These are phyloP conservation scores for Wickerhamia fluorescens DNA, from an alignment of 805 yeast species.

Conservation along the genomic window DNA sequence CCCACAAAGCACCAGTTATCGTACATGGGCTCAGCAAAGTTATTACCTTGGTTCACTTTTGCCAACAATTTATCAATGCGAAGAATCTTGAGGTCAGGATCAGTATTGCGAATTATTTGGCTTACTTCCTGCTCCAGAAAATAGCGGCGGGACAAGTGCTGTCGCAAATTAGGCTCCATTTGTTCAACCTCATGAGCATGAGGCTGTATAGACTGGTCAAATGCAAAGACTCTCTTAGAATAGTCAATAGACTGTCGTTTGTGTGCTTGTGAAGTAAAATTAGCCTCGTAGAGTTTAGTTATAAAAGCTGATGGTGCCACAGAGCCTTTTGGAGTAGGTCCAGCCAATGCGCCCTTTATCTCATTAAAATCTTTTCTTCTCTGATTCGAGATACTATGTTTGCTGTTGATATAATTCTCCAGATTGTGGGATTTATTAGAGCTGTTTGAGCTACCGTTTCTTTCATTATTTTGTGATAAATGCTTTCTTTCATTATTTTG, in stretches of 20 bases:
- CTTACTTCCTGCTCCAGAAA: slow-evolving; percentile 30
- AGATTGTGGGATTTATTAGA: too few species aligned
- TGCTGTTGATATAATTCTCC: too few species aligned
- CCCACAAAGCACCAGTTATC: slow-evolving; percentile 82
- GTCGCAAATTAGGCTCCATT: slow-evolving; percentile 13
- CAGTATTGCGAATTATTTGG: slow-evolving; percentile 32
- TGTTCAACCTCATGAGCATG: slow-evolving; percentile 11
- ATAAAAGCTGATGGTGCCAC: slow-evolving; percentile 14
- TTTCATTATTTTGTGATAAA: too few species aligned
- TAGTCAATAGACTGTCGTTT: slow-evolving; percentile 13
- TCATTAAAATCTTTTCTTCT: too few species aligned
- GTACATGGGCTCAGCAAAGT: slow-evolving; percentile 57
- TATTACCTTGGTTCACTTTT: slow-evolving; percentile 58
- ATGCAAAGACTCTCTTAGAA: slow-evolving; percentile 18
- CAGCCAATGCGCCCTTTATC: too few species aligned
- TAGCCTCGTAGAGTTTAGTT: slow-evolving; percentile 12
- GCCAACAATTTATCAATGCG: slow-evolving; percentile 55
- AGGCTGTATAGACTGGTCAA: slow-evolving; percentile 10
- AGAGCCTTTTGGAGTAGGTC: too few species aligned
- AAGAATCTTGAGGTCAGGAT: slow-evolving; percentile 37
- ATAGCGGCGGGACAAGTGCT: slow-evolving; percentile 12
- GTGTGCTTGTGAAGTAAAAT: slow-evolving; percentile 2
- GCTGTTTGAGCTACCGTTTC: too few species aligned
- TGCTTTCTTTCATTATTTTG: too few species aligned
- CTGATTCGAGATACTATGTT: too few species aligned